Percentiles rank a stretch among this genome's conserved stretches.
These are phyloP conservation scores for Coemansia sp. DNA, from an alignment of 192 early-diverging fungal genomes.

Conservation along the genomic window DNA sequence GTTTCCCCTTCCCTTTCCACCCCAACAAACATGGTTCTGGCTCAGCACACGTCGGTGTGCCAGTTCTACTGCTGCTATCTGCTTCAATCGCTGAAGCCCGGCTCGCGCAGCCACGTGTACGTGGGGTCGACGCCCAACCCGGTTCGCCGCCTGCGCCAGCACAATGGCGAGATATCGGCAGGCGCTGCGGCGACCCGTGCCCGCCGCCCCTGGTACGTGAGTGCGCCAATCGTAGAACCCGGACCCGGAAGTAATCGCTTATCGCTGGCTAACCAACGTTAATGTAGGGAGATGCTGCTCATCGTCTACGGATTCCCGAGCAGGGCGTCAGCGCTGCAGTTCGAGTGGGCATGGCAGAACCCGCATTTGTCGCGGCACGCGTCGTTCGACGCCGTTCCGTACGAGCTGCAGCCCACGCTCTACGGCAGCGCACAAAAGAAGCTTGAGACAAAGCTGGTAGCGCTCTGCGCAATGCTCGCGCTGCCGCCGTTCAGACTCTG, in stretches of 20 bases:
- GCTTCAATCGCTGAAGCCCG: constrained; percentile 45
- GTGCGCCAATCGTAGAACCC: not conserved
- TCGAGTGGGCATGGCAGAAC: constrained; percentile 55
- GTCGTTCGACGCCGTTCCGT: constrained; percentile 19
- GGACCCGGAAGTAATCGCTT: too few species aligned
- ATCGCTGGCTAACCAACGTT: not conserved
- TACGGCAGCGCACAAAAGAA: constrained; percentile 34
- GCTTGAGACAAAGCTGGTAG: constrained; percentile 38
- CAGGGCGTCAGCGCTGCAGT: constrained; percentile 43
- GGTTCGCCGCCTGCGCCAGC: constrained; percentile 43
- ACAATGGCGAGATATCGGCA: constrained; percentile 50
- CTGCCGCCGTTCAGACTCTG: constrained; percentile 40
- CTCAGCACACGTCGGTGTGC: not conserved
- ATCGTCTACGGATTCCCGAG: constrained; percentile 49
- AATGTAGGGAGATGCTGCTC: constrained; percentile 42
- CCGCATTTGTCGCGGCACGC: constrained; percentile 44
- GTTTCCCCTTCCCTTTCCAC: not conserved
- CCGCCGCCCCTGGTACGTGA: constrained; percentile 37
- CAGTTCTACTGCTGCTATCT: constrained; percentile 52
- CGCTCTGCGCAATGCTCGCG: constrained; percentile 31
- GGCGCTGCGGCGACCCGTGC: constrained; percentile 36
- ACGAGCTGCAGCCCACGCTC: constrained; percentile 20
- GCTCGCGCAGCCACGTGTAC: constrained; percentile 25
- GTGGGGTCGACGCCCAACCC: constrained; percentile 52
- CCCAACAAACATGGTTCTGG: not conserved